These are phyloP conservation scores for Lipomyces starkeyi DNA, from an alignment of 805 yeast species.

Conservation along the genomic window DNA sequence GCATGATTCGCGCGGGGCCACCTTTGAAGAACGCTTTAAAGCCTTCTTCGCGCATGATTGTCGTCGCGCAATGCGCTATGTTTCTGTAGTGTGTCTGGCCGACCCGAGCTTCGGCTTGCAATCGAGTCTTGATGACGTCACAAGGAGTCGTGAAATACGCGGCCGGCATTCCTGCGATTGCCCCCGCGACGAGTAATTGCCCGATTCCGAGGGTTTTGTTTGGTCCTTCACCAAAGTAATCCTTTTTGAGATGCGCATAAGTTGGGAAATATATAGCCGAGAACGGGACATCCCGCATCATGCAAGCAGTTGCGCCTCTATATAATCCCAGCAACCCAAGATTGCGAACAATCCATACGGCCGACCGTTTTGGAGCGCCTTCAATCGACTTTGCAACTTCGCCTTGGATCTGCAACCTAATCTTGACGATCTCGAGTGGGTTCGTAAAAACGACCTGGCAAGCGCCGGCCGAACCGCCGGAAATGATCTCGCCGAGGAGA, in stretches of 20 bases:
- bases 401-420: constrained; percentile 93
- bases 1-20: constrained; percentile 88
- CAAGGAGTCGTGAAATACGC: constrained; percentile 96
- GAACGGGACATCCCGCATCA: constrained; percentile 94
- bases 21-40: constrained; percentile 90
- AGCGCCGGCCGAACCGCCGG: constrained; percentile 95
- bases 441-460: constrained; percentile 96
- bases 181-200: constrained; percentile 88
- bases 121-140: constrained; percentile 93
- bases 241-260: constrained; percentile 88
- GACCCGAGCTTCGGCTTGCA: constrained; percentile 79
- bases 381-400: constrained; percentile 55
- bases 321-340: constrained; percentile 86
- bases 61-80: constrained; percentile 73
- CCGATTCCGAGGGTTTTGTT: constrained; percentile 71
- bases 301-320: constrained; percentile 89
- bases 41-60: constrained; percentile 83
- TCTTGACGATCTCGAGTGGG: constrained; percentile 94
- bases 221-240: constrained; percentile 83
- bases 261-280: constrained; percentile 97
- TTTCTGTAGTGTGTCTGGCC: constrained; percentile 82
- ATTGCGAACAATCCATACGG: constrained; percentile 73
- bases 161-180: constrained; percentile 97
- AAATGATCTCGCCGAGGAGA: constrained; percentile 69
- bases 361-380: constrained; percentile 56